phyloP scores from a whole-genome alignment of 2,329 filamentous ascomycete species.

The Elsinoe perseae region DNA sequence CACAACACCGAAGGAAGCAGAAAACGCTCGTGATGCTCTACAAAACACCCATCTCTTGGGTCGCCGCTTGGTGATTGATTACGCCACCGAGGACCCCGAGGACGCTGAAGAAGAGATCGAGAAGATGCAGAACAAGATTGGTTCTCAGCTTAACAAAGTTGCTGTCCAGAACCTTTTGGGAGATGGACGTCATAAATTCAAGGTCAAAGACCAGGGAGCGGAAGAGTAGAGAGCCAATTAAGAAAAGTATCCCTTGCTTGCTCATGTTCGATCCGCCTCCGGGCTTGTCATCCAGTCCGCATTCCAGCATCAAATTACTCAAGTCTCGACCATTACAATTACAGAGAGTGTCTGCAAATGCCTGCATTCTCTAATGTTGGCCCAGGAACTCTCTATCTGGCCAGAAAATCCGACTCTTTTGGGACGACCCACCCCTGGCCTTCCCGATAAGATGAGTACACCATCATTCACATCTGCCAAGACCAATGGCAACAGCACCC shows the following conservation, averaged over 20 bases:
- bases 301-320: neutral
- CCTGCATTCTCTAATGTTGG: conserved; percentile 5
- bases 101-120: conserved; percentile 94
- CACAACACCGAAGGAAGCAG: conserved; percentile 79
- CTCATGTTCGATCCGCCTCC: neutral
- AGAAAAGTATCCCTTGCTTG: conserved; percentile 14
- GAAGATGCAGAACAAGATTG: conserved; percentile 94
- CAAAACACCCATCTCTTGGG: conserved; percentile 90
- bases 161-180: conserved; percentile 81
- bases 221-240: conserved; percentile 44
- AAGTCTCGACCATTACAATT: conserved; percentile 3
- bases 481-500: conserved; percentile 7
- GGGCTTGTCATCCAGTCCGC: neutral
- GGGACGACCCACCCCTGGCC: conserved; percentile 7
- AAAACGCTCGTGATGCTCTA: conserved; percentile 83
- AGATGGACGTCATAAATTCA: conserved; percentile 71
- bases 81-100: conserved; percentile 76
- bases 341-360: neutral
- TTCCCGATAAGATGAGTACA: conserved; percentile 13
- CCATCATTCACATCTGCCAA: conserved; percentile 2
- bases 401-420: neutral
- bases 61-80: conserved; percentile 81
- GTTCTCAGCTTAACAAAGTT: conserved; percentile 82
- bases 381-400: neutral
- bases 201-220: conserved; percentile 52